Evolutionary conservation across 2,329 filamentous ascomycete species (phyloP).

Genomic region (Elsinoe fawcettii): DNA sequence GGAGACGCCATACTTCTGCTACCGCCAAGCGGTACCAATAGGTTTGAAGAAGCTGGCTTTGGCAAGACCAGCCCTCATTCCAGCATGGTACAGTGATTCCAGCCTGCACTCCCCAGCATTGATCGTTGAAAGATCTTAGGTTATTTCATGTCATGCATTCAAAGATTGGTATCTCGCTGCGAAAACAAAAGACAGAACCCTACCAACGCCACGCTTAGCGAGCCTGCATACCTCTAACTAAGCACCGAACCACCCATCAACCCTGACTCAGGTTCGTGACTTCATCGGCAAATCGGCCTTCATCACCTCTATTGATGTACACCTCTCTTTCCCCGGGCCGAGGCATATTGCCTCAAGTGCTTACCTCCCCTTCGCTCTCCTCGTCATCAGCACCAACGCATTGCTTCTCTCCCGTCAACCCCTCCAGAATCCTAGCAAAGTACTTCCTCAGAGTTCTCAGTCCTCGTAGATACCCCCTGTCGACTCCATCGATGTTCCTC

Average conservation of each 20-base stretch:
- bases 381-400: slow-evolving; percentile 21
- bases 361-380: slow-evolving; percentile 15
- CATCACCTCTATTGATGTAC: too few species aligned
- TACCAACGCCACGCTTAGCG: slow-evolving; percentile 10
- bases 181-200: not conserved
- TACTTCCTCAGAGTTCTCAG: slow-evolving; percentile 71
- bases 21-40: too few species aligned
- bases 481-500: slow-evolving; percentile 68
- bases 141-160: slow-evolving; percentile 5
- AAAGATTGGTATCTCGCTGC: slow-evolving; percentile 12
- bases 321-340: too few species aligned
- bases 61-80: too few species aligned
- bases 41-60: too few species aligned
- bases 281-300: not conserved
- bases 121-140: too few species aligned
- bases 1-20: too few species aligned
- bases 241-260: not conserved
- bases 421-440: slow-evolving; percentile 78
- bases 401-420: slow-evolving; percentile 42
- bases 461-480: slow-evolving; percentile 82
- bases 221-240: slow-evolving; percentile 8
- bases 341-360: not conserved
- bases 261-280: not conserved
- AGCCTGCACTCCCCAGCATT: too few species aligned
- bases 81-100: too few species aligned